Evolutionary conservation across 73 alveolate genomes (phyloP).

Genomic region (Durusdinium trenchii): DNA sequence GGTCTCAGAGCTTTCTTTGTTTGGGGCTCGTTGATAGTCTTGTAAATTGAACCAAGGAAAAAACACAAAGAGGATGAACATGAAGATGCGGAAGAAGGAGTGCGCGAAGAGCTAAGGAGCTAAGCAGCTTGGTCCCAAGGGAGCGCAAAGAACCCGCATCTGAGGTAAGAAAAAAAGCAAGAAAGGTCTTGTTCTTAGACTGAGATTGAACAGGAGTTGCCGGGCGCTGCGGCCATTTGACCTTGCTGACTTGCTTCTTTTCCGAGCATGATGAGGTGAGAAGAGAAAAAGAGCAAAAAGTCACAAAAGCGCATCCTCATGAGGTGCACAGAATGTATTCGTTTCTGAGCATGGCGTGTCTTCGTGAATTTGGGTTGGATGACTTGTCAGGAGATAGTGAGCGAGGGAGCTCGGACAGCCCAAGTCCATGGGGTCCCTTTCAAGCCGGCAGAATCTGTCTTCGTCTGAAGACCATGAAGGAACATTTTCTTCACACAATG

Average conservation of each 20-base stretch:
- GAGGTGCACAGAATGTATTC: background rate
- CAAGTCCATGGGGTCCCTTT: background rate
- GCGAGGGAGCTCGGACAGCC: slow-evolving; percentile 42
- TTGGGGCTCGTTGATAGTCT: background rate
- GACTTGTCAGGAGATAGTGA: background rate
- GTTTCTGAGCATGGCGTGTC: background rate
- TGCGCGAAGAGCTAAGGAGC: background rate
- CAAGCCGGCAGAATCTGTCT: background rate
- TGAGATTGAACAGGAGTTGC: background rate
- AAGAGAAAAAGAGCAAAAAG: slow-evolving; percentile 42
- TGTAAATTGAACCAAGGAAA: background rate
- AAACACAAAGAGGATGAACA: slow-evolving; percentile 57
- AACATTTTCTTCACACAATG: too few species aligned
- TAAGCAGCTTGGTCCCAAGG: background rate
- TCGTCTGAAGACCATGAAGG: background rate
- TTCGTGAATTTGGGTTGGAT: background rate
- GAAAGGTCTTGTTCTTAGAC: slow-evolving; percentile 7
- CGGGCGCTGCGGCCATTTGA: too few species aligned
- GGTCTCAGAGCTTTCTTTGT: background rate
- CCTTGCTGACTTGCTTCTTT: too few species aligned
- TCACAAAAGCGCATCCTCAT: slow-evolving; percentile 18
- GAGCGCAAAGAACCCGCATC: background rate
- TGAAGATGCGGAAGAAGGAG: slow-evolving; percentile 67
- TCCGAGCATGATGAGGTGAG: slow-evolving; percentile 72
- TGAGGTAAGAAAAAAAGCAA: slow-evolving; percentile 20